Evolutionary conservation across 768 basidiomycete genomes (phyloP).

Genomic region (Tulasnella sp.): DNA sequence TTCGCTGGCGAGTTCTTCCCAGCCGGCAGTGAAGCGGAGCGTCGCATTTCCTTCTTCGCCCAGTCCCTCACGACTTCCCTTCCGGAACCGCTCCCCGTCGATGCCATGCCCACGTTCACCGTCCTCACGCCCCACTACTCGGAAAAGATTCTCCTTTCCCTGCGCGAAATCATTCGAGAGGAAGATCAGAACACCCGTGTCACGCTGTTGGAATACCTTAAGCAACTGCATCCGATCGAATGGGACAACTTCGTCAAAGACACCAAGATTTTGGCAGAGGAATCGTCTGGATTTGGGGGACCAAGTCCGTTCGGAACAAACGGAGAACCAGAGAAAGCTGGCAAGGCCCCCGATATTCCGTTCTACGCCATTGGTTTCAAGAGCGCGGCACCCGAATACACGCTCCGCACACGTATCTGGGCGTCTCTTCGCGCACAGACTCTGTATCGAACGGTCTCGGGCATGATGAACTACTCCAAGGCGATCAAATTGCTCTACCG

Average conservation of each 20-base stretch:
- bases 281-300: slow-evolving; percentile 77
- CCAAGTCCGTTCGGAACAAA: slow-evolving; percentile 51
- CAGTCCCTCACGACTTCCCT: slow-evolving; percentile 94
- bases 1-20: slow-evolving; percentile 90
- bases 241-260: slow-evolving; percentile 99
- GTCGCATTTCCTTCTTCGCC: slow-evolving; percentile 97
- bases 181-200: slow-evolving; percentile 96
- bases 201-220: slow-evolving; percentile 93
- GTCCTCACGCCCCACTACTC: slow-evolving; percentile 97
- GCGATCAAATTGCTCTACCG: slow-evolving; percentile 99
- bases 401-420: slow-evolving; percentile 97
- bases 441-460: slow-evolving; percentile 94
- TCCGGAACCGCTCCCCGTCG: slow-evolving; percentile 87
- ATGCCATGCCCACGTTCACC: slow-evolving; percentile 99
- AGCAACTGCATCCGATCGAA: slow-evolving; percentile 94
- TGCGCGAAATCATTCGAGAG: slow-evolving; percentile 97
- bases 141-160: slow-evolving; percentile 95
- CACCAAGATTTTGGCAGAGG: slow-evolving; percentile 97
- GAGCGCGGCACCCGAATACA: slow-evolving; percentile 96
- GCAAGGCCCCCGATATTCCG: slow-evolving; percentile 83
- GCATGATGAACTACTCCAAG: slow-evolving; percentile 99
- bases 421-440: slow-evolving; percentile 98
- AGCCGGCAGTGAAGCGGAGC: slow-evolving; percentile 85
- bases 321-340: slow-evolving; percentile 62
- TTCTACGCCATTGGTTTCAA: slow-evolving; percentile 99